Evolutionary conservation across 2,329 filamentous ascomycete species (phyloP).

Genomic region (Fusarium sp.): DNA sequence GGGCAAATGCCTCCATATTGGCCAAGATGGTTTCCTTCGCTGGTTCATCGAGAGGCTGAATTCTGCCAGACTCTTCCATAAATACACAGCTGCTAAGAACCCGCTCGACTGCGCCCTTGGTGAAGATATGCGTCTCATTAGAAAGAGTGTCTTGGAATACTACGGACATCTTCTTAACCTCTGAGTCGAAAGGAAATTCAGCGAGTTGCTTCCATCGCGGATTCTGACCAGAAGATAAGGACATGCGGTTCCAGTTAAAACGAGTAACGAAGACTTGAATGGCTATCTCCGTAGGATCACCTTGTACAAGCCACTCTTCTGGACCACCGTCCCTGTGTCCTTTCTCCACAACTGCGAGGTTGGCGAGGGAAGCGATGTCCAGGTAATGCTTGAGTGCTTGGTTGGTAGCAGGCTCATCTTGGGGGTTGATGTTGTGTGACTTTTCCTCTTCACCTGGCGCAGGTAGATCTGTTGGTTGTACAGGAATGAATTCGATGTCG

Average conservation of each 20-base stretch:
- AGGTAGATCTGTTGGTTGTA: slow-evolving; percentile 38
- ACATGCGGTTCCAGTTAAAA: slow-evolving; percentile 71
- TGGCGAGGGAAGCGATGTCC: slow-evolving; percentile 73
- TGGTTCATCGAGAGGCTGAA: slow-evolving; percentile 48
- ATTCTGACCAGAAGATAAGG: slow-evolving; percentile 60
- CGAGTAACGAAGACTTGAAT: slow-evolving; percentile 79
- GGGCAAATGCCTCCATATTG: slow-evolving; percentile 75
- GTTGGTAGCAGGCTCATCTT: slow-evolving; percentile 56
- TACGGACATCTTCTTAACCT: slow-evolving; percentile 81
- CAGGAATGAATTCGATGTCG: slow-evolving; percentile 23
- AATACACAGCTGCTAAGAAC: slow-evolving; percentile 70
- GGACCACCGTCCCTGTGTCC: slow-evolving; percentile 58
- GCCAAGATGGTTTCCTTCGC: slow-evolving; percentile 65
- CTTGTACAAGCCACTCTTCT: slow-evolving; percentile 70
- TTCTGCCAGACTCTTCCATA: slow-evolving; percentile 55
- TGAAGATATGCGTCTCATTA: slow-evolving; percentile 62
- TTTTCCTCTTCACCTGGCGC: slow-evolving; percentile 37
- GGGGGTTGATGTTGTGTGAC: slow-evolving; percentile 42
- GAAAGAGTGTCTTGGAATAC: slow-evolving; percentile 64
- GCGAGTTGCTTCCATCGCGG: slow-evolving; percentile 68
- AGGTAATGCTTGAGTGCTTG: slow-evolving; percentile 65
- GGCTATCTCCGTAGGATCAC: slow-evolving; percentile 75
- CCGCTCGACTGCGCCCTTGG: slow-evolving; percentile 75
- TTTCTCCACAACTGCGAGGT: slow-evolving; percentile 66
- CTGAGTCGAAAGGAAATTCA: slow-evolving; percentile 80